Evolutionary conservation across 192 early-diverging fungal species (phyloP).

Genomic region (Allomyces macrogynus): DNA sequence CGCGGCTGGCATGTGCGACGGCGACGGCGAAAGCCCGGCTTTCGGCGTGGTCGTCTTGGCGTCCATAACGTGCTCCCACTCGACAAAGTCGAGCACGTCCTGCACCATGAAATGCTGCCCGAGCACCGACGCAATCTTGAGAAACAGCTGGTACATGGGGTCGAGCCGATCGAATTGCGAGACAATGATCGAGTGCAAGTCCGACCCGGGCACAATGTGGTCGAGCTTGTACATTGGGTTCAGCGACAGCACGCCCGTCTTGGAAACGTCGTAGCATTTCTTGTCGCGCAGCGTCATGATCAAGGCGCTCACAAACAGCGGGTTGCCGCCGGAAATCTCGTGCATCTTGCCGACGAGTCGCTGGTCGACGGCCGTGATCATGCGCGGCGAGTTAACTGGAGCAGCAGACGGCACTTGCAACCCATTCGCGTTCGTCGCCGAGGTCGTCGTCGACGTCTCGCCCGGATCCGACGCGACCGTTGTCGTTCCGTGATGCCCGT

Average conservation of each 20-base stretch:
- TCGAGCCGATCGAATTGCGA: conserved; percentile 32
- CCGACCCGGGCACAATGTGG: conserved; percentile 17
- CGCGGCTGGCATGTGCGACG: conserved; percentile 6
- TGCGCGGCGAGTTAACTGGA: too few relatives aligned
- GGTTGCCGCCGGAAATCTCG: conserved; percentile 25
- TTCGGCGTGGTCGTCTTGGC: neutral
- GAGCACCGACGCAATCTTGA: conserved; percentile 28
- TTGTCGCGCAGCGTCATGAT: conserved; percentile 23
- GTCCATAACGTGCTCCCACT: neutral
- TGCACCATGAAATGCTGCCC: conserved; percentile 25
- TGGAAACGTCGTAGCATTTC: conserved; percentile 14
- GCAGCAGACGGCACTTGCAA: too few relatives aligned
- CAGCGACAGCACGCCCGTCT: conserved; percentile 10
- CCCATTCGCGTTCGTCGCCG: too few relatives aligned
- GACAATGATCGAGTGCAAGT: conserved; percentile 22
- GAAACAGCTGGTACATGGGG: conserved; percentile 24
- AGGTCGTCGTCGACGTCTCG: too few relatives aligned
- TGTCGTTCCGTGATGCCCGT: too few relatives aligned
- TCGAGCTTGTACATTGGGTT: conserved; percentile 23
- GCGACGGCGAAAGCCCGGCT: conserved; percentile 1
- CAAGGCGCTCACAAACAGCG: conserved; percentile 20
- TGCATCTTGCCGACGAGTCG: conserved; percentile 17
- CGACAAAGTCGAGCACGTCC: conserved; percentile 18
- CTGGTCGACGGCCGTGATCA: conserved; percentile 11
- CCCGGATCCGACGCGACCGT: too few relatives aligned